phyloP scores from a whole-genome alignment of 345 rosid genomes.

The Conringia planisiliqua region DNA sequence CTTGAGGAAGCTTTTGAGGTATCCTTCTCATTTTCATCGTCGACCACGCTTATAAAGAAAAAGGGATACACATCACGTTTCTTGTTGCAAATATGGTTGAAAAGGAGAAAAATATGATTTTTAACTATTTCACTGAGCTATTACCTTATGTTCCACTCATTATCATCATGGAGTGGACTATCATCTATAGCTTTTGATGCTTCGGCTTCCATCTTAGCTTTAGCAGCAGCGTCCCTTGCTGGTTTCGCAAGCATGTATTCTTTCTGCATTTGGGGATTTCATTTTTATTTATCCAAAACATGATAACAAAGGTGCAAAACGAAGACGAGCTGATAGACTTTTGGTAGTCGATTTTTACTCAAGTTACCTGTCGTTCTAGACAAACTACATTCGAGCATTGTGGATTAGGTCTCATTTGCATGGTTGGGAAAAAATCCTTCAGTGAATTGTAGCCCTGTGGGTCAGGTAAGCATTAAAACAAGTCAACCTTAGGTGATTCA shows the following conservation, averaged over 20 bases:
- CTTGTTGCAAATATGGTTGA: background rate
- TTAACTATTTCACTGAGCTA: background rate
- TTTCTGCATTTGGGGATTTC: slow-evolving; percentile 46
- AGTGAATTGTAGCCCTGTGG: slow-evolving; percentile 93
- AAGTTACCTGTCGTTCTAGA: slow-evolving; percentile 80
- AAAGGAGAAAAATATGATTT: background rate
- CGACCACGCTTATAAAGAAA: slow-evolving; percentile 48
- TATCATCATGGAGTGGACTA: slow-evolving; percentile 72
- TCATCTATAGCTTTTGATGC: slow-evolving; percentile 39
- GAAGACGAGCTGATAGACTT: background rate
- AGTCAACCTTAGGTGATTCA: background rate
- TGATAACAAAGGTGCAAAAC: background rate
- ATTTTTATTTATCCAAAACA: slow-evolving; percentile 2
- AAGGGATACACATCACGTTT: slow-evolving; percentile 7
- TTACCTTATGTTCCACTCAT: slow-evolving; percentile 96
- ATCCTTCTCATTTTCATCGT: slow-evolving; percentile 51
- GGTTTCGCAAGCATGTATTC: slow-evolving; percentile 74
- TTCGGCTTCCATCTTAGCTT: slow-evolving; percentile 83
- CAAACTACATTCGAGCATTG: slow-evolving; percentile 90
- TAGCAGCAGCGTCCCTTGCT: slow-evolving; percentile 82
- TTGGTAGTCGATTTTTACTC: background rate
- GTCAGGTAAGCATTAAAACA: slow-evolving; percentile 9
- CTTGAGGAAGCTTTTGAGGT: slow-evolving; percentile 39
- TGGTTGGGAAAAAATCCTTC: slow-evolving; percentile 90
- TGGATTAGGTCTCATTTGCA: slow-evolving; percentile 96